Base-by-base conservation (phyloP, 1,139 yeast genomes). In the Lodderomyces jiufengensis region DNA sequence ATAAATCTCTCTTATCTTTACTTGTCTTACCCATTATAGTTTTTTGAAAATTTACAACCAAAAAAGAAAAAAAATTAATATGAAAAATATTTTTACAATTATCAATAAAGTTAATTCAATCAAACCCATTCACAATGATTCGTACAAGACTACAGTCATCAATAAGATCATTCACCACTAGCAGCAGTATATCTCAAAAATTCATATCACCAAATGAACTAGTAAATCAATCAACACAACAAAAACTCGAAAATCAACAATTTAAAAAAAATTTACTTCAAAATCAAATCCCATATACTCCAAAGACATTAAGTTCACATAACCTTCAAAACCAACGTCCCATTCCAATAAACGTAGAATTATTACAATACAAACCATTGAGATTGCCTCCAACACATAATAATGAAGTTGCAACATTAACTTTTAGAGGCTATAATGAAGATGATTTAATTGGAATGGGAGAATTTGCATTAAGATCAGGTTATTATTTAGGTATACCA, bases 1-100 rank as follows among this genome's bases (percentile, higher is more conserved):
- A 92, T 42, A 90, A 64, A 60, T 92, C 98, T 55, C 97, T 73
- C 58, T 92, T 92, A 59, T 92, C 98, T 55, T 92, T 92, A 62
- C 95, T 85, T 49, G 94, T 82, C 57, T 90, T 88, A 34, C 98
- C 97, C 97, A 92, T 90, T 18, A 9, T 15, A 31, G 35, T 31
- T 30, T 28, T 22, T 29, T 15, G 24, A 18, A n/a, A n/a, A n/a
- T 21, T 21, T 10, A 8, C 24, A 8, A 21, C 24, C 24, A 27
- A 36, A 18, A 24, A 31, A 23, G 21, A 31, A 40, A 33, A 40
- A 26, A 28, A 34, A 31, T 26, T 7, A 24, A 29, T 13, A 33
- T 31, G 27, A 33, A 25, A 18, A 15, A 7, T 14, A 12, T 4
- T 14, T 8, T 28, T 24, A 6, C 4, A n/a, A 33, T 24, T 15